A percentile compares a stretch with the other conserved stretches of the same genome.
phyloP scores from a whole-genome alignment of 176 grass and related monocot species.

The Avena sativa region DNA sequence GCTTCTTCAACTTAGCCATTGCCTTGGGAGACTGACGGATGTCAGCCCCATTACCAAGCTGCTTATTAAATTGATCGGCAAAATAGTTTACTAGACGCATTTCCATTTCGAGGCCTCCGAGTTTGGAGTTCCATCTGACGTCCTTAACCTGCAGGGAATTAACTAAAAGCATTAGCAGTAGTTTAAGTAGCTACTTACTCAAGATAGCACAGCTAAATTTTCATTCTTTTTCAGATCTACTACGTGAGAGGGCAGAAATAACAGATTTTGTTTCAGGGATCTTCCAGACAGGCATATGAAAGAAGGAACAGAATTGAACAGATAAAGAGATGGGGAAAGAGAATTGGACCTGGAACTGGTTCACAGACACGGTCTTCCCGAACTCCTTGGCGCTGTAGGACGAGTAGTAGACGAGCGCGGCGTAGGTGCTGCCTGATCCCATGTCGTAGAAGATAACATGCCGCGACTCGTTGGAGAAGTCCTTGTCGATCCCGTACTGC shows the following conservation, averaged over 20 bases:
- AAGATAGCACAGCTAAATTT: neutral
- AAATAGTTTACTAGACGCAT: conserved; percentile 85
- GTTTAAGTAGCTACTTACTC: neutral
- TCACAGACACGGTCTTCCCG: conserved; percentile 77
- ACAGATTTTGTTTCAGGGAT: neutral
- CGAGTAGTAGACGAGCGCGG: conserved; percentile 89
- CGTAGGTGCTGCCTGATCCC: conserved; percentile 93
- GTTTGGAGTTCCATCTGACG: conserved; percentile 92
- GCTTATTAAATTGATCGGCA: conserved; percentile 90
- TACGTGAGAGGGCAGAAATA: neutral
- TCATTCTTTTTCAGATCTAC: conserved; percentile 34
- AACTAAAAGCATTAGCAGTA: conserved; percentile 4
- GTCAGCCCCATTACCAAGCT: conserved; percentile 81
- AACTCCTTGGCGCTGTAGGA: conserved; percentile 86
- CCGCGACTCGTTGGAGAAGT: conserved; percentile 82
- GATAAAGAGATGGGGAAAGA: neutral
- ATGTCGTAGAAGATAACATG: conserved; percentile 97
- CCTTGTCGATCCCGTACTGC: conserved; percentile 98
- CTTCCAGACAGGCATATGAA: neutral
- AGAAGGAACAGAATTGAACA: conserved; percentile 14
- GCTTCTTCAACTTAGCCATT: conserved; percentile 99
- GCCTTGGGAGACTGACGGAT: conserved; percentile 90
- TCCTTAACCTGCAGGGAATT: conserved; percentile 79
- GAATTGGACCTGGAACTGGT: conserved; percentile 84
- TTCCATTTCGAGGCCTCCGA: conserved; percentile 94